Evolutionary conservation across 2,329 filamentous ascomycete species (phyloP).

Genomic region (Cercospora beticola): DNA sequence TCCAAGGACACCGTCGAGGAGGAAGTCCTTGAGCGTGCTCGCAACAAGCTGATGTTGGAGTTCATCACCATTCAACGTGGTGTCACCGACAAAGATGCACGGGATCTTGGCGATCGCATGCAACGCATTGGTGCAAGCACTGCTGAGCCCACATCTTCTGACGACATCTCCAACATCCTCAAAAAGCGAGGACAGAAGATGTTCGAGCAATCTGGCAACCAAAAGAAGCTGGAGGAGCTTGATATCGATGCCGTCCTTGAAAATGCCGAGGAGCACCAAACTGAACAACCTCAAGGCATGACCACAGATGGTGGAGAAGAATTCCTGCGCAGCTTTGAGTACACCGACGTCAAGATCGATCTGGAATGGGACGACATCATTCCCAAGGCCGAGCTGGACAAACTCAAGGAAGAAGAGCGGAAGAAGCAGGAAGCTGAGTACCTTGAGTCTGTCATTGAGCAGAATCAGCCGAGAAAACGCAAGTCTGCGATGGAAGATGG

Average conservation of each 20-base stretch:
- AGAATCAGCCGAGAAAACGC: constrained; percentile 77
- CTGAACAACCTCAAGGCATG: constrained; percentile 89
- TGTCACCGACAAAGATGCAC: constrained; percentile 89
- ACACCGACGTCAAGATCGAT: constrained; percentile 95
- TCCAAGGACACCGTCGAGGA: constrained; percentile 99
- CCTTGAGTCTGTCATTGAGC: constrained; percentile 76
- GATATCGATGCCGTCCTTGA: constrained; percentile 97
- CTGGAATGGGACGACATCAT: constrained; percentile 99
- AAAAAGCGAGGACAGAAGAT: constrained; percentile 99
- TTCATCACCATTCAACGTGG: constrained; percentile 97
- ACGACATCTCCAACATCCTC: constrained; percentile 93
- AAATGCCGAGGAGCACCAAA: constrained; percentile 95
- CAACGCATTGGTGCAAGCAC: constrained; percentile 57
- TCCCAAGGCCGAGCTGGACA: constrained; percentile 85
- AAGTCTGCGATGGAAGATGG: constrained; percentile 64
- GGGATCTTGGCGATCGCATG: constrained; percentile 79
- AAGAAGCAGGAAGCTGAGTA: constrained; percentile 80
- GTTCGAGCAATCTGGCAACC: constrained; percentile 96
- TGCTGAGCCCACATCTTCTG: constrained; percentile 82
- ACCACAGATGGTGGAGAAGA: constrained; percentile 95
- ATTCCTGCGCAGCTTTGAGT: constrained; percentile 85
- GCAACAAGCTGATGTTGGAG: constrained; percentile 95
- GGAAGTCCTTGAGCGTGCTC: constrained; percentile 90
- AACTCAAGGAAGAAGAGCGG: constrained; percentile 86
- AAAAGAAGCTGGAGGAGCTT: constrained; percentile 92